Percentiles rank a stretch among this genome's conserved stretches.
Evolutionary conservation across 768 basidiomycete species (phyloP).

Genomic region (Auricularia heimuer): DNA sequence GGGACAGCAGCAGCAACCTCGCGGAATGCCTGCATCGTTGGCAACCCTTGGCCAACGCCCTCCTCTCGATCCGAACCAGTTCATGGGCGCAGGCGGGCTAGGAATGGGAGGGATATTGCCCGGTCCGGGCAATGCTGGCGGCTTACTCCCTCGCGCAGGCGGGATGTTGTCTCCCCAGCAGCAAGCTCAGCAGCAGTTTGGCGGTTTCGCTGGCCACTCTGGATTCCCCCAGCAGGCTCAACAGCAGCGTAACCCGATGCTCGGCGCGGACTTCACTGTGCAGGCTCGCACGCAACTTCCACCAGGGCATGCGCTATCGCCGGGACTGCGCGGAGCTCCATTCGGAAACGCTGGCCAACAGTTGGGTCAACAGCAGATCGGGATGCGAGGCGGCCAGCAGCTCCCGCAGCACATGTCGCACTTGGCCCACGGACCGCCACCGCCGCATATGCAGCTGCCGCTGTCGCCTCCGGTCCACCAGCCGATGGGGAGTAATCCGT

Average conservation of each 20-base stretch:
- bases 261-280: background rate
- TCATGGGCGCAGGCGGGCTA: slow-evolving; percentile 32
- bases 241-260: background rate
- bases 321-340: background rate
- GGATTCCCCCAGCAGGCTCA: background rate
- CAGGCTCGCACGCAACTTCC: background rate
- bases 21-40: slow-evolving; percentile 56
- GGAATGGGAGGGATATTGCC: slow-evolving; percentile 9
- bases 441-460: slow-evolving; percentile 56
- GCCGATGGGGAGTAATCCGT: slow-evolving; percentile 1
- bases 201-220: background rate
- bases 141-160: background rate
- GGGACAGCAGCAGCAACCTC: slow-evolving; percentile 30
- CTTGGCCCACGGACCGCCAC: slow-evolving; percentile 38
- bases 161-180: slow-evolving; percentile 3
- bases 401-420: slow-evolving; percentile 52
- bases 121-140: background rate
- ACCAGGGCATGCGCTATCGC: background rate
- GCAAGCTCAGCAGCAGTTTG: slow-evolving; percentile 1
- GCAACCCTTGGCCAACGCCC: slow-evolving; percentile 76
- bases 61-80: slow-evolving; percentile 68
- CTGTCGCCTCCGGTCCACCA: background rate
- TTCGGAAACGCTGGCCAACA: background rate
- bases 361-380: slow-evolving; percentile 9
- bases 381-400: slow-evolving; percentile 25